Evolutionary conservation across 2,329 filamentous ascomycete species (phyloP), one percentile per base, ranked within the genome.

Genomic region (Diaporthe sp.): DNA sequence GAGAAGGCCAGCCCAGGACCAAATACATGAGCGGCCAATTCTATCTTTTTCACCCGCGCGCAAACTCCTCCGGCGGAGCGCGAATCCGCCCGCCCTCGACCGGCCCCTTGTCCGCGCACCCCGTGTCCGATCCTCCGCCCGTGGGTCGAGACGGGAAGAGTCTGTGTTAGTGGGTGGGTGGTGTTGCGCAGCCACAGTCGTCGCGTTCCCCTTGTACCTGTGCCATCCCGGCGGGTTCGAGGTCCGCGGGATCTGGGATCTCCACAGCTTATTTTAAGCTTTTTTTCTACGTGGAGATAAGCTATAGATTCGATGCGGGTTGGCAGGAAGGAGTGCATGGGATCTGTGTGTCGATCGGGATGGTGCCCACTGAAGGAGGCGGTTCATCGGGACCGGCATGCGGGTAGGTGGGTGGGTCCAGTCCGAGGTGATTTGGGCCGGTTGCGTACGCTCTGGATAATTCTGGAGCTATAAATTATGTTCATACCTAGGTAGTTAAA

Each of bases 91-190:
- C 30, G 22, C 22, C n/a, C 19, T 47, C 61, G 22, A 66, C 61
- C 42, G 25, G 42, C 60, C 28, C 61, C 61, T 35, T 50, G 42
- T 50, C 42, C 42, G 42, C 28, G 61, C 30, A 50, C 12, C 42
- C 61, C 61, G 61, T 38, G 30, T 52, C 45, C 61, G 61, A 67
- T 64, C 38, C 58, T 38, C 45, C 61, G 17, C 52, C 15, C 8
- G 13, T 25, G 52, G 52, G 25, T n/a, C n/a, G 7, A 12, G n/a
- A 10, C 17, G 50, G 6, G 12, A 54, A 25, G 28, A 8, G 13
- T 54, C n/a, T 54, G 50, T n/a, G 35, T 38, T 38, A 10, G 25
- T 28, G 12, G 12, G n/a, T n/a, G n/a, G n/a, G n/a, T n/a, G n/a
- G n/a, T n/a, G n/a, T n/a, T n/a, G 45, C 30, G 61, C 42, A 67